Evolutionary conservation across 306 rosid genomes (phyloP).

Genomic region (Clitoria ternatea): DNA sequence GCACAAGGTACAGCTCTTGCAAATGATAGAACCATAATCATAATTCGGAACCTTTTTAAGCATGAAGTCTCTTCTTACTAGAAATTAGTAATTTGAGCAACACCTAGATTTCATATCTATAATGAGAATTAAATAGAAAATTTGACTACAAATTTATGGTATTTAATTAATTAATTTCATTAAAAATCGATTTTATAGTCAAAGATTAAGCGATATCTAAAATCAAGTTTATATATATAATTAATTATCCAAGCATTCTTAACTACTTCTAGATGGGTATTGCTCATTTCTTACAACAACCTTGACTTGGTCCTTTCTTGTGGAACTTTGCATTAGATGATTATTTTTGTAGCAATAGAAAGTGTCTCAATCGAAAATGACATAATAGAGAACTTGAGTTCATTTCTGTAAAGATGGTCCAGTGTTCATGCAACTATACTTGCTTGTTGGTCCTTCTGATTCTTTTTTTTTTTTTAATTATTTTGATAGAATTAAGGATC

Average conservation of each 20-base stretch:
- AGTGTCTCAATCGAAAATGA: slow-evolving; percentile 14
- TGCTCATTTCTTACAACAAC: neutral
- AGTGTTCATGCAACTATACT: neutral
- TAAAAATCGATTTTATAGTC: too few species aligned
- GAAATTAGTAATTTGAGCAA: neutral
- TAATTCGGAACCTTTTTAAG: neutral
- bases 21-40: neutral
- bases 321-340: neutral
- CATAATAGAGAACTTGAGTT: neutral
- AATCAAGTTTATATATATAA: too few species aligned
- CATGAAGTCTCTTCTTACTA: neutral
- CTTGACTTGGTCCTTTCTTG: neutral
- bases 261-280: too few species aligned
- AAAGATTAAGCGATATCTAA: too few species aligned
- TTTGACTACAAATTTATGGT: neutral
- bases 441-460: neutral
- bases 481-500: neutral
- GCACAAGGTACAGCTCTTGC: neutral
- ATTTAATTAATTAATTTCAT: too few species aligned
- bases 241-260: too few species aligned
- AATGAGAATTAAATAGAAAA: neutral
- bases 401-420: neutral
- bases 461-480: neutral
- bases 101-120: neutral
- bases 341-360: neutral